phyloP scores from a whole-genome alignment of 352 stramenopile genomes.

The Globisporangium canariense region DNA sequence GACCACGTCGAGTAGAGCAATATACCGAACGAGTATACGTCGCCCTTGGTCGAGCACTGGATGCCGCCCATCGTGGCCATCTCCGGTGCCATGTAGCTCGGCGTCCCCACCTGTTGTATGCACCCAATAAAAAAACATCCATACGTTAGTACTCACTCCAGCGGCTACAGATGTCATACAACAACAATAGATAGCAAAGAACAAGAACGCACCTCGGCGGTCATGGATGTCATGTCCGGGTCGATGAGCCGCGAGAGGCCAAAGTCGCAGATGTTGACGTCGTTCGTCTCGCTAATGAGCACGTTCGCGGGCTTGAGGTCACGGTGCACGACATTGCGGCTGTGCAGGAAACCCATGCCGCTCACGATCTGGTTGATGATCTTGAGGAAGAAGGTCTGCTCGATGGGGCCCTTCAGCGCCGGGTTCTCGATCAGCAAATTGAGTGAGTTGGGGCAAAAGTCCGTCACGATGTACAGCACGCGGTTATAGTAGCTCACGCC shows the following conservation, averaged over 20 bases:
- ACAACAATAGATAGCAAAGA: not conserved
- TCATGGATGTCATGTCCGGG: conserved; percentile 84
- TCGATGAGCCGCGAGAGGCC: conserved; percentile 87
- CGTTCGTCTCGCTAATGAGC: conserved; percentile 87
- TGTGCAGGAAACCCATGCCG: conserved; percentile 90
- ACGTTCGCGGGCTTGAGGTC: conserved; percentile 95
- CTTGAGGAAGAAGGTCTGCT: conserved; percentile 75
- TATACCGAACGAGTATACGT: conserved; percentile 87
- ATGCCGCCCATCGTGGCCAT: conserved; percentile 89
- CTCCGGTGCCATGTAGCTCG: conserved; percentile 89
- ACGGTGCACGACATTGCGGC: conserved; percentile 77
- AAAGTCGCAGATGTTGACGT: conserved; percentile 95
- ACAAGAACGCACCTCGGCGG: conserved; percentile 42
- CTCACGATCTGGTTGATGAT: conserved; percentile 89
- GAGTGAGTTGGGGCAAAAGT: conserved; percentile 84
- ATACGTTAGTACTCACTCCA: not conserved
- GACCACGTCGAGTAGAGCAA: conserved; percentile 87
- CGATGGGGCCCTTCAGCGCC: conserved; percentile 55
- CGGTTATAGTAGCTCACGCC: conserved; percentile 90
- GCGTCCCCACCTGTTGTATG: conserved; percentile 64
- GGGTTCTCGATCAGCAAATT: conserved; percentile 84
- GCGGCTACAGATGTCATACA: not conserved
- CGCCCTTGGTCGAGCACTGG: conserved; percentile 84
- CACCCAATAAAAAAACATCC: not conserved
- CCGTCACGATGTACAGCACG: conserved; percentile 88